A percentile compares a stretch with the other conserved stretches of the same genome.
Conservation (phyloP, 2,329 filamentous ascomycete genomes). For the Talaromyces verruculosus region DNA sequence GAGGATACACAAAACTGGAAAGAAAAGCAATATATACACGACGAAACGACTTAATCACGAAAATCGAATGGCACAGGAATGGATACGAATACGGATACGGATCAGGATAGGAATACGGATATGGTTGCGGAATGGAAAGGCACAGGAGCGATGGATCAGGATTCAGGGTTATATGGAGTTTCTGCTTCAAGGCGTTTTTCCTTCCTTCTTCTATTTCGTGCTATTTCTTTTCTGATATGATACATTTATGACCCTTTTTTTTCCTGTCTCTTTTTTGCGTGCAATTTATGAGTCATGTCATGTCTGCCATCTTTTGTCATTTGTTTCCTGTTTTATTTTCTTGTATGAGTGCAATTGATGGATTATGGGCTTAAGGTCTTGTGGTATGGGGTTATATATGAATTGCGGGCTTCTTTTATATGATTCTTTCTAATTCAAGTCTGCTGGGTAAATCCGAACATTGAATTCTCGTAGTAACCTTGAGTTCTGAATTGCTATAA, state of each 20-base stretch:
- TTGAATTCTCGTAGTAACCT: background rate
- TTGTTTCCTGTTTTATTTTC: background rate
- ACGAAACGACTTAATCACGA: background rate
- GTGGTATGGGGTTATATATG: background rate
- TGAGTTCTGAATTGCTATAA: background rate
- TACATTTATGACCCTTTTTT: background rate
- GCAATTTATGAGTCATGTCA: background rate
- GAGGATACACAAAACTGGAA: background rate
- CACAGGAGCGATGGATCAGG: background rate
- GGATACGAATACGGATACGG: background rate
- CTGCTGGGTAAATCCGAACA: too few species aligned
- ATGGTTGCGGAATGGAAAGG: background rate
- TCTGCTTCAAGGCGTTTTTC: background rate
- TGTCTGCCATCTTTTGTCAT: background rate
- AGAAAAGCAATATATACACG: slow-evolving; percentile 10
- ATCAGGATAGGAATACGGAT: background rate
- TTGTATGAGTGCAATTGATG: slow-evolving; percentile 1
- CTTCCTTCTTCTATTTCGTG: background rate
- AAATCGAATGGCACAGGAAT: background rate
- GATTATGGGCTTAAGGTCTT: background rate
- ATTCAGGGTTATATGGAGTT: background rate
- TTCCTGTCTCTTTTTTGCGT: background rate
- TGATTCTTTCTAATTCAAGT: background rate
- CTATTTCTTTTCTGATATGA: background rate
- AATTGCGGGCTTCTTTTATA: background rate